These are phyloP conservation scores for Hyphopichia fennica DNA, from an alignment of 1,139 yeast genomes.

Conservation along the genomic window DNA sequence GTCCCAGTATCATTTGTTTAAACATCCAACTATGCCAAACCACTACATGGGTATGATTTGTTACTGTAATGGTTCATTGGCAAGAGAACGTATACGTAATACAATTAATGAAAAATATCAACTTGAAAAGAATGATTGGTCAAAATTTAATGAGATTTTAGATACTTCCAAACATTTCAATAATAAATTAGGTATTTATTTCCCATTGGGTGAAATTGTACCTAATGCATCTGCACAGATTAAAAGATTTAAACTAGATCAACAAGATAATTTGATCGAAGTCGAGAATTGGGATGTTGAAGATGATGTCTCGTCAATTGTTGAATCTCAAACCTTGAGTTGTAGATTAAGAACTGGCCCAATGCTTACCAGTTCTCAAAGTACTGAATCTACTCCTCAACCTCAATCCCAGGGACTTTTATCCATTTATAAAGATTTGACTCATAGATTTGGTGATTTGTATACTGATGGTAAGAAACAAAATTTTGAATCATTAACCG, in stretches of 20 bases:
- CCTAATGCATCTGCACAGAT: constrained; percentile 72
- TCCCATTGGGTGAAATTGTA: constrained; percentile 86
- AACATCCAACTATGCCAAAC: constrained; percentile 76
- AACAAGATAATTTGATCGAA: constrained; percentile 19
- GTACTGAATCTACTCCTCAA: constrained; percentile 14
- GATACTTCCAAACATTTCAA: constrained; percentile 37
- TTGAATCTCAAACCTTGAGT: constrained; percentile 85
- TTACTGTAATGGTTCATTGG: constrained; percentile 87
- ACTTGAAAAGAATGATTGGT: constrained; percentile 52
- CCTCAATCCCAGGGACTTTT: constrained; percentile 7
- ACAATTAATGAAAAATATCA: constrained; percentile 50
- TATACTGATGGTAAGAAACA: constrained; percentile 53
- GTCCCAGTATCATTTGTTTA: constrained; percentile 79
- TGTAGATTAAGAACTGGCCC: constrained; percentile 81
- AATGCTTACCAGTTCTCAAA: constrained; percentile 38
- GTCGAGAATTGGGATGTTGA: constrained; percentile 45
- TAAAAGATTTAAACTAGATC: constrained; percentile 43
- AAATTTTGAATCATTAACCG: constrained; percentile 37
- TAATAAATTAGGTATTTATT: constrained; percentile 70
- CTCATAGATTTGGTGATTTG: constrained; percentile 39
- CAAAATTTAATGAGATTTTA: constrained; percentile 58
- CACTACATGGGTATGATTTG: constrained; percentile 95
- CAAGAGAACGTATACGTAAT: constrained; percentile 76
- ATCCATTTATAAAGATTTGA: constrained; percentile 24
- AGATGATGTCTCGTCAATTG: constrained; percentile 73